Percentiles rank a stretch among this genome's conserved stretches.
phyloP scores from a whole-genome alignment of 2,329 filamentous ascomycete species.

The Periconia digitata region DNA sequence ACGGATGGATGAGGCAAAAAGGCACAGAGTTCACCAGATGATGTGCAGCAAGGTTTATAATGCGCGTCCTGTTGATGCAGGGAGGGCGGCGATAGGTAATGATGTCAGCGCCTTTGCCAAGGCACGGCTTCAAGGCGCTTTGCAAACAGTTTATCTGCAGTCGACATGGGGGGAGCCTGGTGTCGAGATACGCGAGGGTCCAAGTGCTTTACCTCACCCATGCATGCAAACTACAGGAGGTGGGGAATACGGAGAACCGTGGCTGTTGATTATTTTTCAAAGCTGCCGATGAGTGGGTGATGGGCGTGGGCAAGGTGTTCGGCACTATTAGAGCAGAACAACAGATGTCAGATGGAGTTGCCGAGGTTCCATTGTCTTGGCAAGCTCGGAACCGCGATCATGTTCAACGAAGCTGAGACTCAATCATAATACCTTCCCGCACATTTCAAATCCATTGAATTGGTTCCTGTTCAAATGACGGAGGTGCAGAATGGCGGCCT shows the following conservation, averaged over 20 bases:
- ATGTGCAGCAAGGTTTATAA: conserved; percentile 8
- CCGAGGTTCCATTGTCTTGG: conserved; percentile 26
- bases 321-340: too few relatives aligned
- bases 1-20: not conserved
- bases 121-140: conserved; percentile 1
- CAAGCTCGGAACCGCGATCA: conserved; percentile 16
- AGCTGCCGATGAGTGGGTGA: too few relatives aligned
- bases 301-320: too few relatives aligned
- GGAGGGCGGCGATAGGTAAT: conserved; percentile 1
- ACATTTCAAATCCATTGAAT: not conserved
- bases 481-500: conserved; percentile 32
- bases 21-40: not conserved
- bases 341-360: conserved; percentile 5
- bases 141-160: not conserved
- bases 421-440: conserved; percentile 3
- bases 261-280: not conserved
- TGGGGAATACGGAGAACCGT: too few relatives aligned
- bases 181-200: not conserved
- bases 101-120: conserved; percentile 17
- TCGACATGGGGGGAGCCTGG: not conserved
- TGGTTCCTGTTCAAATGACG: conserved; percentile 19
- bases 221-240: not conserved
- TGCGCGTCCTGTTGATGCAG: conserved; percentile 9
- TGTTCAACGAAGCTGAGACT: conserved; percentile 10
- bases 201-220: conserved; percentile 11